Evolutionary conservation across 2,329 filamentous ascomycete species (phyloP), one percentile per base, ranked within the genome.

Genomic region (Phyllosticta citriasiana): DNA sequence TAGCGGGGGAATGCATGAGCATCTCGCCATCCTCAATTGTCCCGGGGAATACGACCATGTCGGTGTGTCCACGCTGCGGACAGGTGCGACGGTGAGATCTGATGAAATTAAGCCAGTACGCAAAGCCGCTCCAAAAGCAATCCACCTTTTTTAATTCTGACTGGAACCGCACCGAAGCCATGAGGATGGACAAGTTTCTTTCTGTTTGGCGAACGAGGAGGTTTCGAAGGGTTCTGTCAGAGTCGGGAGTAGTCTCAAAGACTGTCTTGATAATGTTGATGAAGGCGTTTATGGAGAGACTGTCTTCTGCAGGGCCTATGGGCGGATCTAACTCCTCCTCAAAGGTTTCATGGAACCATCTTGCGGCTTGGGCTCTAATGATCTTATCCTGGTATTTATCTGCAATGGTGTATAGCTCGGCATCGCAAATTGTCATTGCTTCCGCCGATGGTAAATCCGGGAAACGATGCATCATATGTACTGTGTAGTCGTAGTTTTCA

Each of bases 311-410:
- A 30, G 6, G 27, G 27, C 27, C 27, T 2, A 30, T 30, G 4
- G 9, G 6, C 4, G 27, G 27, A 8, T 30, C 3, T 30, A 30
- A 8, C 33, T 19, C 19, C 10, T 12, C 35, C 27, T 51, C 53
- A 26, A 55, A 33, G 53, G 55, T 54, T 2, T 4, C 3, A 30
- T 30, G 4, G 27, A 30, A 30, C 2, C 1, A 4, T 4, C 24
- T 14, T 52, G 25, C 47, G 4, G 58, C 52, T 12, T 27, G 30
- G 16, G 40, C 26, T 40, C 50, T 60, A 2, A 60, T 22, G 24
- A 52, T n/a, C 9, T 25, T 27, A 12, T 47, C 53, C 25, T 50
- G 58, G 53, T 60, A 60, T 22, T 60, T 60, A 10, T 60, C 58
- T 3, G 53, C 58, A 30, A 60, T 35, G 22, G 30, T 27, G 58